Conservation (phyloP, 768 basidiomycete genomes). For the Pholiota molesta region DNA sequence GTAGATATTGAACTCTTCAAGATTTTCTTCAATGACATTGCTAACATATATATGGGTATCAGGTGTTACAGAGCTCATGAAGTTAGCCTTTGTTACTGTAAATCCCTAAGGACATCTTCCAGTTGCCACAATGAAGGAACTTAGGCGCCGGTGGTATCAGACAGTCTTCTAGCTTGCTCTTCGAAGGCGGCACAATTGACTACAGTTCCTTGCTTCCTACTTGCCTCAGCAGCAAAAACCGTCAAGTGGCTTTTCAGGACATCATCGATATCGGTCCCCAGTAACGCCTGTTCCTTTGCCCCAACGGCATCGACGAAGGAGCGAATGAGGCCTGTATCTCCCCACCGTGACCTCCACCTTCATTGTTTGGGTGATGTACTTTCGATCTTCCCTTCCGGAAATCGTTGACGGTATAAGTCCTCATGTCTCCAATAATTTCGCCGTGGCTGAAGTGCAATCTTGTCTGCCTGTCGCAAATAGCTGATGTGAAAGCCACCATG, state of each 20-base stretch:
- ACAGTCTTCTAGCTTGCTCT: constrained; percentile 27
- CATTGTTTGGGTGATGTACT: constrained; percentile 48
- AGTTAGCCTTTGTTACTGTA: too few species aligned
- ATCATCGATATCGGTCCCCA: constrained; percentile 71
- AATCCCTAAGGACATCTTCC: too few species aligned
- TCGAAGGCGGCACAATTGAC: constrained; percentile 75
- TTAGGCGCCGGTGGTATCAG: too few species aligned
- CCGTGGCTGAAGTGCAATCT: constrained; percentile 86
- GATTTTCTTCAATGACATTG: too few species aligned
- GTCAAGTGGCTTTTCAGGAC: constrained; percentile 79
- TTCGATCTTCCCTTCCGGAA: constrained; percentile 61
- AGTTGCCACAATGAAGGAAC: too few species aligned
- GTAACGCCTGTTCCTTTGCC: constrained; percentile 57
- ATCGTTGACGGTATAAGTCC: constrained; percentile 71
- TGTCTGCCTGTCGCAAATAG: constrained; percentile 81
- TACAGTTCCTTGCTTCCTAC: constrained; percentile 67
- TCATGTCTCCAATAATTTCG: constrained; percentile 89
- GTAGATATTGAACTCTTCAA: too few species aligned
- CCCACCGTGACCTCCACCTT: constrained; percentile 85
- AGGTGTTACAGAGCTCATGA: too few species aligned
- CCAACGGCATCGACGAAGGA: constrained; percentile 79
- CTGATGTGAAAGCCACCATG: constrained; percentile 84
- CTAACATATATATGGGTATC: too few species aligned
- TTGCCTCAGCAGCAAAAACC: constrained; percentile 87
- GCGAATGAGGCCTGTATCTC: constrained; percentile 75